Base-by-base conservation (phyloP, 108 stramenopile genomes). In the Chaetoceros muelleri region DNA sequence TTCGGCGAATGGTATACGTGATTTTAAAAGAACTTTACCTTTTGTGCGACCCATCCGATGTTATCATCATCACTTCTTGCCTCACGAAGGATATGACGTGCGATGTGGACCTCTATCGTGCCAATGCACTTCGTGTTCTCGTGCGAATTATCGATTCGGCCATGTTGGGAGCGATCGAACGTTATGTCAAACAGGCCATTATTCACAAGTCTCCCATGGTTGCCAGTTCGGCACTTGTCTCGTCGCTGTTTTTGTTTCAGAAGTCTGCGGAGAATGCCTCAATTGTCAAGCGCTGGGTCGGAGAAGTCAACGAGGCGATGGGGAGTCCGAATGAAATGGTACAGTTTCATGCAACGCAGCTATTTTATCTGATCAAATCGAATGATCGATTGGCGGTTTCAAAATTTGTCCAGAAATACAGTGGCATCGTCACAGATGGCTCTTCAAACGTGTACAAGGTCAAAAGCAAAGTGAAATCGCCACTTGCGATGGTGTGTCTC, bases 1-100 rank as follows among this genome's bases (percentile, higher is more conserved):
- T 78, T 5, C 46, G 76, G 13, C 65, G 73, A 13, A 52, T 74
- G 31, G 64, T 74, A 16, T 81, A 79, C 51, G 63, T 86, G 17
- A 85, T 89, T 76, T 69, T 93, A 60, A 93, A 89, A 65, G 90
- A 88, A 48, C 60, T 88, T 2, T 78, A 81, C 18, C 76, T 80
- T 30, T 48, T 79, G 3, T 80, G 84, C 56, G 73, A 93, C 57
- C 84, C 84, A 2, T 74, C 70, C 45, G 82, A 90, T 60, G 82
- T 86, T 48, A 88, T 93, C 53, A 88, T 89, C 52, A 83, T 87
- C 34, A 81, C 84, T 8, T 69, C 73, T 8, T 81, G 73, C 60
- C 66, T 91, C 20, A 82, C 81, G 40, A 91, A 86, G 70, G 90
- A 91, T 65, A 87, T 91, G 84, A 87, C 87, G 66, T 69, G 69